A percentile compares a stretch with the other conserved stretches of the same genome.
These are phyloP conservation scores for Penicillium sumatraense DNA, from an alignment of 2,329 filamentous ascomycete species.

Conservation along the genomic window DNA sequence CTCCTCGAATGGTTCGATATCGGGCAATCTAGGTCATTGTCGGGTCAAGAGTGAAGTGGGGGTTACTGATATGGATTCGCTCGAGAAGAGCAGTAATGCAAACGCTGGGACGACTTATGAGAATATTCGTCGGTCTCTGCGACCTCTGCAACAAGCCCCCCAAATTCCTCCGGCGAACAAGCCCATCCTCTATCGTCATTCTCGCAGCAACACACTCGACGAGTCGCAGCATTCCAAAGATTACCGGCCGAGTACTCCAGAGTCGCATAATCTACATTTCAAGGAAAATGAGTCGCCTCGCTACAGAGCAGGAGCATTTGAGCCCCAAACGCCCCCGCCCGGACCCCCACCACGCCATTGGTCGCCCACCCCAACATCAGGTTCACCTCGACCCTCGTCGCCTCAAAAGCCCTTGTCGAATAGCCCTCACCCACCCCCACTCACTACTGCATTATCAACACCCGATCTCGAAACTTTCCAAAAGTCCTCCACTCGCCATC, in stretches of 20 bases:
- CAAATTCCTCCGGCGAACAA: constrained; percentile 47
- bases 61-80: constrained; percentile 23
- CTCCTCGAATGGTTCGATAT: constrained; percentile 72
- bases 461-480: constrained; percentile 82
- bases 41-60: constrained; percentile 76
- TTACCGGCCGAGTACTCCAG: constrained; percentile 37
- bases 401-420: constrained; percentile 34
- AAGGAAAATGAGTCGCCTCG: constrained; percentile 36
- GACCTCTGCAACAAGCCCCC: constrained; percentile 72
- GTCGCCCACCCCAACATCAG: constrained; percentile 29
- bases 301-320: constrained; percentile 23
- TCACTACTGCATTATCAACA: constrained; percentile 58
- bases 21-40: constrained; percentile 61
- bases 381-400: constrained; percentile 35
- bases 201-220: constrained; percentile 68
- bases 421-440: constrained; percentile 33
- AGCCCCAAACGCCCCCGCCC: constrained; percentile 29
- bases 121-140: constrained; percentile 74
- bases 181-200: constrained; percentile 42
- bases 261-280: constrained; percentile 30
- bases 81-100: constrained; percentile 25
- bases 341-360: constrained; percentile 27
- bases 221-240: constrained; percentile 48
- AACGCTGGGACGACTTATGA: constrained; percentile 70
- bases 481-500: constrained; percentile 85